Base-by-base conservation (phyloP, 768 basidiomycete species). In the Gyrodon lividus region DNA sequence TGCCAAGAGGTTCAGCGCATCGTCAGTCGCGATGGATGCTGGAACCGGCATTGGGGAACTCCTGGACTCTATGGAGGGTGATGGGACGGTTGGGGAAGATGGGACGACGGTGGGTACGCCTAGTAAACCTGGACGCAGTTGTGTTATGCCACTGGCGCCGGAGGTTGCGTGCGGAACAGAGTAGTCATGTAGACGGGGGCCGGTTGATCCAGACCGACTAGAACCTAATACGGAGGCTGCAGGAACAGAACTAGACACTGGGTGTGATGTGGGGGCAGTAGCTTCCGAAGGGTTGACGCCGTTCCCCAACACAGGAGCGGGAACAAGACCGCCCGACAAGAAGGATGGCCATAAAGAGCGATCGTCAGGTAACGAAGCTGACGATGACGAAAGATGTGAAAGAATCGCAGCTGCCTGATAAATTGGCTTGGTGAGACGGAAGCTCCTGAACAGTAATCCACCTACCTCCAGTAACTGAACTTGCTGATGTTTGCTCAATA, bases 401-500 rank as follows among this genome's bases (percentile, higher is more conserved):
- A 99, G 81, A 55, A 99, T 98, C 16, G 96, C 92, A 2, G 96
- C 96, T 16, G 95, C 95, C 86, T 92, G 59, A 22, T 54, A 45
- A 43, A 55, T 41, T 23, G 26, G 34, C 42, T 63, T 30, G 58
- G 54, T 41, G 50, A 23, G 42, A 35, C 7, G 7, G 38, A n/a
- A 33, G 22, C 6, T 17, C 8, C 34, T n/a, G 48, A 23, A 23
- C 39, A 46, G 16, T 44, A 17, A 55, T 26, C 23, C 28, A 46
- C 50, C 6, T 52, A 88, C 90, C 79, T 98, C 96, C 39, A 99
- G 86, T 46, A 98, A 73, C 61, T 98, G 96, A 0, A 99, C 96
- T 60, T 98, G 95, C 63, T 98, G 94, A 67, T 98, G 95, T 72
- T 98, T 98, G 70, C 87, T 91, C 51, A 98, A 76, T 28, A 93